Base-by-base conservation (phyloP, 306 rosid genomes). In the Rubus parviflorus region DNA sequence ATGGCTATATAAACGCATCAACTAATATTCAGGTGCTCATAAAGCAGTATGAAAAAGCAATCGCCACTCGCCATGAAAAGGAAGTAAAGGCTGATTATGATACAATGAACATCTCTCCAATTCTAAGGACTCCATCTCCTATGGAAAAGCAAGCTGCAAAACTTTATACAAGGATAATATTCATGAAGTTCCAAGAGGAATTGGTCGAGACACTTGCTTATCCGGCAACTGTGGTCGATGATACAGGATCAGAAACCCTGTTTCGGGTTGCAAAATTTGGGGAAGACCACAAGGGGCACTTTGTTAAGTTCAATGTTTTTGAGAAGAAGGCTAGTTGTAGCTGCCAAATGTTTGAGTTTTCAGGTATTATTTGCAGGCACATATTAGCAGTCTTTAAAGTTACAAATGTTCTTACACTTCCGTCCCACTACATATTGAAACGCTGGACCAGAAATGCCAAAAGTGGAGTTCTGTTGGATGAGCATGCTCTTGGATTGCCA, bases 381-480 rank as follows among this genome's bases (percentile, higher is more conserved):
- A 73, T 84, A 64, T 77, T 84, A 77, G 84, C 87, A 42, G 81
- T 84, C 7, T 84, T 84, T 67, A 73, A 80, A 69, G 87, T 80
- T 43, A 84, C 73, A 38, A 81, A 84, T 69, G 88, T 84, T 64
- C 83, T 84, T 42, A 84, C 88, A 7, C 82, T 84, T 69, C 85
- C 88, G 7, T 56, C 83, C n/a, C 81, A 81, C 63, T 84, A 81
- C 25, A 78, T 84, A 51, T 75, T 84, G 80, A 81, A 81, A 71
- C 77, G 88, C 20, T 84, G 85, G 85, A 81, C 85, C 64, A 78
- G 74, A 70, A 84, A 74, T 77, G 88, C 88, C 37, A 84, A 71
- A 72, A 74, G 81, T 70, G 83, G 88, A 22, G 56, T 84, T 81
- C 40, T 72, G 54, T 56, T 75, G 75, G 83, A 84, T 65, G 83